Base-by-base conservation (phyloP, 2,329 filamentous ascomycete species). In the Aspergillus udagawae region DNA sequence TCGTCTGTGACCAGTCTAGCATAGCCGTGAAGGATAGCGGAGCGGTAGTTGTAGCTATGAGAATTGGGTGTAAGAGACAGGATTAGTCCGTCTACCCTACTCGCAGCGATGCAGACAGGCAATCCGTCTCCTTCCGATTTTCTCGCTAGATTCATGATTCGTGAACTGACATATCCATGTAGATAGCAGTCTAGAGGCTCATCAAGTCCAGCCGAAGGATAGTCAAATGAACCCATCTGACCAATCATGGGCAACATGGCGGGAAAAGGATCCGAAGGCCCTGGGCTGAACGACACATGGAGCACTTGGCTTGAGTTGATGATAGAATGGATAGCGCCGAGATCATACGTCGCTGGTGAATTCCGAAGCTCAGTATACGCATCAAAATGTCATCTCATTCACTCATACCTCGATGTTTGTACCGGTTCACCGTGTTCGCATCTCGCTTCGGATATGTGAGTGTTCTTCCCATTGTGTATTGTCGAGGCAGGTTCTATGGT, bases 1-100 rank as follows among this genome's bases (percentile, higher is more conserved):
- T 75, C 72, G 59, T 88, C 84, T 1, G 84, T 83, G 6, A 96
- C 89, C 1, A 88, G 73, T 8, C 75, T 79, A 0, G 88, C 91
- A 70, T 86, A 83, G 1, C 91, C 92, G 67, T 93, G 91, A 12
- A 94, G 79, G 8, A 91, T 79, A 10, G 89, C 89, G 42, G 87
- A 91, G 60, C 90, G 89, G 77, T 94, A 96, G 79, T 95, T 93
- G 79, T 91, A 92, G 76, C 84, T 90, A 78, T 95, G 90, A 58
- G 83, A 84, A 77, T 90, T 89, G 12, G 91, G 89, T 0, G 91
- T 91, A 14, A 95, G 82, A 21, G 89, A 83, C 32, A 96, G 83
- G 8, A 96, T 86, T 53, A 94, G 79, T 42, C 91, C 91, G 75
- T 96, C 90, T 42, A 95, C 76, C 69, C 88, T 86, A 49, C 86